Percentiles rank a stretch among this genome's conserved stretches.
phyloP scores from a whole-genome alignment of 225 moss, liverwort and hornwort species.

The Lunularia cruciata region DNA sequence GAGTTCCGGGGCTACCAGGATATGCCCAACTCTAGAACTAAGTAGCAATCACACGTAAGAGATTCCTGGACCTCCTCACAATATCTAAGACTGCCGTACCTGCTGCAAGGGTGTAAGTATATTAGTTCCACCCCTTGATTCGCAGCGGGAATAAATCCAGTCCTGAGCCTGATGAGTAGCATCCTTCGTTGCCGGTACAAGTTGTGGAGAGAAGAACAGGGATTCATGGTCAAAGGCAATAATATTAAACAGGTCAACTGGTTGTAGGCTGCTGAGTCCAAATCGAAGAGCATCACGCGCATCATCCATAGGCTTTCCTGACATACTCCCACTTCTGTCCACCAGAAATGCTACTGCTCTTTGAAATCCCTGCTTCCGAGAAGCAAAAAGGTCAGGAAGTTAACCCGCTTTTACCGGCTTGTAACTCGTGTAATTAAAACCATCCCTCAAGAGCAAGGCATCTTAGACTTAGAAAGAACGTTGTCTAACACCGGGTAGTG shows the following conservation, averaged over 20 bases:
- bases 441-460: no score
- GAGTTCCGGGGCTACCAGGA: no score
- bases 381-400: not conserved
- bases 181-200: constrained; percentile 40
- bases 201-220: constrained; percentile 51
- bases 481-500: no score
- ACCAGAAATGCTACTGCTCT: constrained; percentile 70
- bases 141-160: constrained; percentile 56
- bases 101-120: constrained; percentile 65
- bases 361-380: constrained; percentile 55
- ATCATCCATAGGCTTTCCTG: constrained; percentile 64
- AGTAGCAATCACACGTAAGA: no score
- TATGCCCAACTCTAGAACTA: no score
- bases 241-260: constrained; percentile 64
- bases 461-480: no score
- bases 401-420: no score
- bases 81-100: no score
- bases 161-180: constrained; percentile 52
- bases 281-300: constrained; percentile 64
- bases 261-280: constrained; percentile 52
- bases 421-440: no score
- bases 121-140: constrained; percentile 72
- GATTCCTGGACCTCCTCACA: no score
- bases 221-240: constrained; percentile 72
- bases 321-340: constrained; percentile 82